Evolutionary conservation across 108 stramenopile species (phyloP).

Genomic region (Stephanodiscus minutulus): DNA sequence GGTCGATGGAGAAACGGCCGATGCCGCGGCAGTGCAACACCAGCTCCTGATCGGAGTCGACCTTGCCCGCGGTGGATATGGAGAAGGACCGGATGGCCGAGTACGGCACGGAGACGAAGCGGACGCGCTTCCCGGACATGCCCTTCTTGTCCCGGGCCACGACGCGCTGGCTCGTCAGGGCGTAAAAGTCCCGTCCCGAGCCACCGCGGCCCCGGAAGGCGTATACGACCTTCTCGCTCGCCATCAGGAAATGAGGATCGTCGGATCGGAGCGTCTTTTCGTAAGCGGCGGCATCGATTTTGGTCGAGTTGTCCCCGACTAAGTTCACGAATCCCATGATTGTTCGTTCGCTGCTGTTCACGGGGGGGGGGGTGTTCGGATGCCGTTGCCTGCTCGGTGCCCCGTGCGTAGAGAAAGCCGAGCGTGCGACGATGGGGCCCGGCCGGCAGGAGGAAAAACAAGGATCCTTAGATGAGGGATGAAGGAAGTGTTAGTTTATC

Average conservation of each 20-base stretch:
- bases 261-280: constrained; percentile 44
- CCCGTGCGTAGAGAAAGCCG: too few species aligned
- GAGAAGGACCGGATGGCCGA: constrained; percentile 42
- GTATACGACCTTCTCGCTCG: constrained; percentile 46
- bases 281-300: constrained; percentile 50
- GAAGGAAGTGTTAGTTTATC: too few species aligned
- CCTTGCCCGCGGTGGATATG: constrained; percentile 51
- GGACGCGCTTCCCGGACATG: constrained; percentile 54
- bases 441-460: too few species aligned
- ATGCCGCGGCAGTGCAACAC: constrained; percentile 41
- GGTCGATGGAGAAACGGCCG: constrained; percentile 39
- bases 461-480: too few species aligned
- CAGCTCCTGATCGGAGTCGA: constrained; percentile 46
- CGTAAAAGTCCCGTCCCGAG: constrained; percentile 54
- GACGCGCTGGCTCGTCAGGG: constrained; percentile 58
- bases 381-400: too few species aligned
- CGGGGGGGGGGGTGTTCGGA: too few species aligned
- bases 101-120: constrained; percentile 49
- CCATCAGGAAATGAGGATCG: constrained; percentile 45
- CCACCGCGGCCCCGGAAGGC: constrained; percentile 67
- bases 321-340: constrained; percentile 25
- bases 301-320: constrained; percentile 47
- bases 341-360: too few species aligned
- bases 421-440: too few species aligned
- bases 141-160: constrained; percentile 64